Evolutionary conservation across 352 stramenopile genomes (phyloP), one percentile per base, ranked within the genome.

Genomic region (Phytophthora pini): DNA sequence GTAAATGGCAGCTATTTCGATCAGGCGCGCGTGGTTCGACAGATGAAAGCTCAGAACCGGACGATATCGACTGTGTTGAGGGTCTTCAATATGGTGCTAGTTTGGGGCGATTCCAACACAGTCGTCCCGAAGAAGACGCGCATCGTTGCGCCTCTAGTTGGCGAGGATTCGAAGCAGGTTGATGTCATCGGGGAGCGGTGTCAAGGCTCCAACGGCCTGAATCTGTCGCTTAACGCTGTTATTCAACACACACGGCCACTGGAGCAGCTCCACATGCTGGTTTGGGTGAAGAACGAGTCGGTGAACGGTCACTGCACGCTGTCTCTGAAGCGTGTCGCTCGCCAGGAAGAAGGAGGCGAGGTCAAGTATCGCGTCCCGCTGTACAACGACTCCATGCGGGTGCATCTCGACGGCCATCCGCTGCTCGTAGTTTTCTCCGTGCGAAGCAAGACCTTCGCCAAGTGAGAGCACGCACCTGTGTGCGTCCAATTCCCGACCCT

Each of bases 81-180:
- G 12, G 78, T 93, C 8, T 87, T 87, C 34, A 92, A 93, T 57
- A 89, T 93, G 83, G 70, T 87, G 48, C 63, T 93, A 0, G 84
- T 69, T 29, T 92, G 78, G 79, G 83, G 53, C 12, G 53, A 89
- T 57, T 79, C 82, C 49, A 86, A 89, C 32, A 72, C 78, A 5
- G 72, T 93, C n/a, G 84, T 94, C 20, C 84, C 87, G 3, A 94
- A 94, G 68, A 86, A 85, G 49, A 92, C 81, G 5, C 84, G 84
- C 6, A 73, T 93, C 2, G 84, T 94, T 9, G 81, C 87, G 4
- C 87, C 87, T 8, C 70, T 94, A 12, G 73, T 94, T 49, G 87
- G 87, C 22, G 87, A 94, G 43, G 87, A 93, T 56, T 55, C 51
- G 38, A 93, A 92, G 65, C 87, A 94, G 56, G 90, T 77, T 48